Conservation (phyloP, 2,329 filamentous ascomycete genomes). For the Didymella pinodella region DNA sequence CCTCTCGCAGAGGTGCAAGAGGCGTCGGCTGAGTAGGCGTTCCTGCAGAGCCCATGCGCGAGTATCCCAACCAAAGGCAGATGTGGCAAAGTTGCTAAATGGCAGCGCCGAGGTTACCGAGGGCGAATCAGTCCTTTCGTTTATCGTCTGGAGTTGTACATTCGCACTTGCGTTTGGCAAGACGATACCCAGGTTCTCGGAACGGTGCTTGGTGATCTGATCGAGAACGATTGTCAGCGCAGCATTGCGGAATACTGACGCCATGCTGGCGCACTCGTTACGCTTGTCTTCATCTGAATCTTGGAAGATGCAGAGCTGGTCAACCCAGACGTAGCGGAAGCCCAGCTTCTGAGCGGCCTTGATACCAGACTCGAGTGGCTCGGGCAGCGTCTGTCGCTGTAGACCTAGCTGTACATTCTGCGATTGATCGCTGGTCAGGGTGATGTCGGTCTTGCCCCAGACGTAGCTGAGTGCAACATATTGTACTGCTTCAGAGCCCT, state of each 20-base stretch:
- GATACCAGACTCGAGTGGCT: slow-evolving; percentile 40
- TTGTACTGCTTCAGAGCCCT: slow-evolving; percentile 16
- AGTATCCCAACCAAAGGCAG: slow-evolving; percentile 47
- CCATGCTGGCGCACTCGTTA: slow-evolving; percentile 43
- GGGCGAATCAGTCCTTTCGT: background rate
- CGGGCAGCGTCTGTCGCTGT: slow-evolving; percentile 30
- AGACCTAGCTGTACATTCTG: slow-evolving; percentile 28
- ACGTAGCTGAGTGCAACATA: slow-evolving; percentile 45
- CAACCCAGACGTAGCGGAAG: slow-evolving; percentile 46
- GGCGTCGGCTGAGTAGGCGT: slow-evolving; percentile 45
- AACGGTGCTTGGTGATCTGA: slow-evolving; percentile 17
- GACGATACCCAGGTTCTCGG: slow-evolving; percentile 3
- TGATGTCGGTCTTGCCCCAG: slow-evolving; percentile 34
- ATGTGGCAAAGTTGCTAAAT: slow-evolving; percentile 23
- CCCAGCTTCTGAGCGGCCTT: slow-evolving; percentile 37
- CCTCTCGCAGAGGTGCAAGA: slow-evolving; percentile 43
- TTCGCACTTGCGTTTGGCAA: slow-evolving; percentile 3
- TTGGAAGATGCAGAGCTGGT: slow-evolving; percentile 47
- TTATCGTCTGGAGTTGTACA: background rate
- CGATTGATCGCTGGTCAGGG: slow-evolving; percentile 30
- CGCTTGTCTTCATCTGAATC: slow-evolving; percentile 43
- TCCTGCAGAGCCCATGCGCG: slow-evolving; percentile 49
- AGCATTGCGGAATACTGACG: slow-evolving; percentile 47
- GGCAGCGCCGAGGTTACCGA: slow-evolving; percentile 27
- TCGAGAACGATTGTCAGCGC: slow-evolving; percentile 44